Evolutionary conservation across 306 rosid species (phyloP), one percentile per base, ranked within the genome.

Genomic region (Quercus berberidifolia): DNA sequence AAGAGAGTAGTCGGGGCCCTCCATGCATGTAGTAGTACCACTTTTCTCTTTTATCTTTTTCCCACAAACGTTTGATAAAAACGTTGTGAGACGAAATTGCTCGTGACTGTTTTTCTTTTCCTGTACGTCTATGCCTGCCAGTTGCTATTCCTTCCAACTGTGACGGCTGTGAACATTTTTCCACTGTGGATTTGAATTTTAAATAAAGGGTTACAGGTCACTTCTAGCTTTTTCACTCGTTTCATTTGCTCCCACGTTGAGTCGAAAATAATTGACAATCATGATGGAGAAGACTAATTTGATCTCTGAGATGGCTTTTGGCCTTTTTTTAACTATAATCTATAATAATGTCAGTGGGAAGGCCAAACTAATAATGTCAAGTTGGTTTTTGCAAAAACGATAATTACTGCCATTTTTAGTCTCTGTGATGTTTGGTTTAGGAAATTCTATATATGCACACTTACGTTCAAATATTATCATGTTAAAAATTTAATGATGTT

Each of bases 1-100:
- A 49, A 74, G 69, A 75, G 17, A 49, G 52, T 83, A 49, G 52
- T 83, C 62, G 59, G 83, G 90, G 80, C 84, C 88, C 81, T 78
- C 76, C 81, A 63, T 78, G 87, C 89, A 81, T 59, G 71, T 74
- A 25, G 75, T 74, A 63, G 81, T 63, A 57, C 54, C 54, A 49
- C 21, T 78, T 76, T 41, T 8, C 11, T 52, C 68, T 31, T n/a
- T 67, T 9, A 26, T 69, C 38, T 31, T 83, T 69, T 76, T 62
- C 3, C 23, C 35, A 71, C 28, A 31, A 56, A 30, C 46, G 46
- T 41, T 38, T 70, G 71, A 73, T 78, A 20, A 3, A 49, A 55
- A 7, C 62, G 43, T 80, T 80, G 21, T 28, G 70, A 8, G 20
- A 18, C 73, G 63, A 49, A 5, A 41, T 25, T 71, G 73, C 64